Evolutionary conservation across 2,329 filamentous ascomycete species (phyloP), one percentile per base, ranked within the genome.

Genomic region (Xylariales sp.): DNA sequence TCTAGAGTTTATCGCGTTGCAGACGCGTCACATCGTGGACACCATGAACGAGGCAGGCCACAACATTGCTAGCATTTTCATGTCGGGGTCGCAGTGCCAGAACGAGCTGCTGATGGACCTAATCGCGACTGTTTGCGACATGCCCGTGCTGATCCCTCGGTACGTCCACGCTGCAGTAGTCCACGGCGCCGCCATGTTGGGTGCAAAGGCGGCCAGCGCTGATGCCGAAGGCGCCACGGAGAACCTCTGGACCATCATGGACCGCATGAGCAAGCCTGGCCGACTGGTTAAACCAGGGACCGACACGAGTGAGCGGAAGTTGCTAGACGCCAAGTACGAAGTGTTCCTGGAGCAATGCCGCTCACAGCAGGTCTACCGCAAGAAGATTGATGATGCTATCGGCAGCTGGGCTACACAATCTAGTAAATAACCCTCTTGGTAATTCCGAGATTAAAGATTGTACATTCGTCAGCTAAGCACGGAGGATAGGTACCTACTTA

Each of bases 11-110:
- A 97, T 98, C 53, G 90, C 93, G 20, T 78, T 97, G 61, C 93
- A 98, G 65, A 98, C 93, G 1, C 83, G 87, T 41, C 93, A 98
- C 63, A 98, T 98, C 53, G 77, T 98, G 47, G 85, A 94, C 54
- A 78, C 85, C 24, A 96, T 98, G 90, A 98, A 97, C 71, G 70
- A 76, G 32, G 73, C 88, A 2, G 93, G 93, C 8, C 93, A 98
- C 66, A 71, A 77, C 50, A 90, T 98, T 61, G 81, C 76, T 34
- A 91, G 85, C 46, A 95, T 98, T 64, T 98, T 97, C 78, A 97
- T 98, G 93, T 95, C 88, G 5, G 93, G 93, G 44, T 94, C 88
- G 10, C 93, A 97, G 62, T 98, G 93, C 70, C 90, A 96, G 65
- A 98, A 98, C 63, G 80, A 84, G 23, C 80, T 97, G 43, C 73